Evolutionary conservation across 78 protist genomes (phyloP).

Genomic region (Monosiga brevicollis): DNA sequence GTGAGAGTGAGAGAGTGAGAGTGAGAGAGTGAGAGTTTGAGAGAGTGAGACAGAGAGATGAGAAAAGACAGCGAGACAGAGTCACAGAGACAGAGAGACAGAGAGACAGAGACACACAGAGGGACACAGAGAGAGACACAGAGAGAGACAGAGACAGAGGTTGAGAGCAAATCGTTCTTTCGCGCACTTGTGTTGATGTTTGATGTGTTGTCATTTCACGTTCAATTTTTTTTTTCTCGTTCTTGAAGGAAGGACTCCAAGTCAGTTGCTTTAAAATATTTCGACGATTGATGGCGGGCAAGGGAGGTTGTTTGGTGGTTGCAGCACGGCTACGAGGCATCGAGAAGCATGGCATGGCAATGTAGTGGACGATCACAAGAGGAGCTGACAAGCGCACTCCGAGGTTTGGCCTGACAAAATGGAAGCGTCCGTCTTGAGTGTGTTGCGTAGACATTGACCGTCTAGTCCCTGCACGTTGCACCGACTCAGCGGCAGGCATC

Average conservation of each 20-base stretch:
- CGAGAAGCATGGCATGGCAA: no score
- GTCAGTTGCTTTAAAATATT: neutral
- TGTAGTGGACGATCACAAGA: no score
- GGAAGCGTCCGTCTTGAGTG: no score
- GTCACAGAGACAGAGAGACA: neutral
- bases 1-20: neutral
- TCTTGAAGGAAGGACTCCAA: neutral
- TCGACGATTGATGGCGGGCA: neutral
- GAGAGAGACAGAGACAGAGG: neutral
- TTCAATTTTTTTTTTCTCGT: no score
- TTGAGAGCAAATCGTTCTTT: neutral
- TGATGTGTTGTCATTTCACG: neutral
- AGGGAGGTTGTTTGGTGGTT: neutral
- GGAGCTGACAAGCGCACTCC: no score
- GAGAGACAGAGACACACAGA: neutral
- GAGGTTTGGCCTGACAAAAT: no score
- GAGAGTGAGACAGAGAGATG: neutral
- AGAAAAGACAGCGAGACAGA: neutral
- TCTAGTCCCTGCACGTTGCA: no score
- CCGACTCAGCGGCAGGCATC: no score
- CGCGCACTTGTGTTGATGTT: neutral
- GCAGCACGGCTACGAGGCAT: neutral
- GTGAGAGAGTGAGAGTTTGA: neutral
- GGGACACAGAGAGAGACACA: conserved; percentile 1
- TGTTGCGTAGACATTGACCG: no score